Evolutionary conservation across 2,329 filamentous ascomycete genomes (phyloP).

Genomic region (Hypoxylon sp.): DNA sequence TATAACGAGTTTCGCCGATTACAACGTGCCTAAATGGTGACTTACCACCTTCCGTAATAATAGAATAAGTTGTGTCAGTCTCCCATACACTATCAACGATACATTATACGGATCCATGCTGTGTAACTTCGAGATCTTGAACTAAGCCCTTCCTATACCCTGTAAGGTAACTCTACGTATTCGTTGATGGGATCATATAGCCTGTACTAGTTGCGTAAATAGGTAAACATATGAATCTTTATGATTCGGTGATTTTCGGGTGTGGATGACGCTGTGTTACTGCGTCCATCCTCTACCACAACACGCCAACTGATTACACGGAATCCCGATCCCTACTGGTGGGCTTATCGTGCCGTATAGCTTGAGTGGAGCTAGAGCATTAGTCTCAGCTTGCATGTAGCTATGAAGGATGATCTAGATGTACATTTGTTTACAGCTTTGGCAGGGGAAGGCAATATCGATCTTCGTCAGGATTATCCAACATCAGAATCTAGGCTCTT

Average conservation of each 20-base stretch:
- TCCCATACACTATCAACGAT: not conserved
- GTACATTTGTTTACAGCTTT: not conserved
- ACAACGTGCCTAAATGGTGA: not conserved
- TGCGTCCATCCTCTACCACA: not conserved
- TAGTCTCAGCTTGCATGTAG: no score
- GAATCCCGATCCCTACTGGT: not conserved
- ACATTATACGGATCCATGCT: not conserved
- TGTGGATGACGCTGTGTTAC: not conserved
- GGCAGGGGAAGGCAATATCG: not conserved
- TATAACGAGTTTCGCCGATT: not conserved
- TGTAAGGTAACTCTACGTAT: not conserved
- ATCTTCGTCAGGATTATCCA: not conserved
- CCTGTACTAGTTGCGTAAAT: not conserved
- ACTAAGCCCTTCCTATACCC: not conserved
- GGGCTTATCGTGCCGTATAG: not conserved
- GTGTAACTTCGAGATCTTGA: slow-evolving; percentile 16
- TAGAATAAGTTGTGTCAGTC: not conserved
- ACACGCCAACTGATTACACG: not conserved
- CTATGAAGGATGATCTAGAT: not conserved
- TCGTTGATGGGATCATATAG: not conserved
- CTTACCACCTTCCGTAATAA: slow-evolving; percentile 18
- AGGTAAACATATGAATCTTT: not conserved
- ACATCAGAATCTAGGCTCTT: slow-evolving; percentile 9
- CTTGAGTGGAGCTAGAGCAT: not conserved
- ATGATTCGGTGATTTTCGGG: not conserved